A percentile compares a stretch with the other conserved stretches of the same genome.
These are phyloP conservation scores for Phytophthora cactorum DNA, from an alignment of 352 stramenopile genomes.

Conservation along the genomic window DNA sequence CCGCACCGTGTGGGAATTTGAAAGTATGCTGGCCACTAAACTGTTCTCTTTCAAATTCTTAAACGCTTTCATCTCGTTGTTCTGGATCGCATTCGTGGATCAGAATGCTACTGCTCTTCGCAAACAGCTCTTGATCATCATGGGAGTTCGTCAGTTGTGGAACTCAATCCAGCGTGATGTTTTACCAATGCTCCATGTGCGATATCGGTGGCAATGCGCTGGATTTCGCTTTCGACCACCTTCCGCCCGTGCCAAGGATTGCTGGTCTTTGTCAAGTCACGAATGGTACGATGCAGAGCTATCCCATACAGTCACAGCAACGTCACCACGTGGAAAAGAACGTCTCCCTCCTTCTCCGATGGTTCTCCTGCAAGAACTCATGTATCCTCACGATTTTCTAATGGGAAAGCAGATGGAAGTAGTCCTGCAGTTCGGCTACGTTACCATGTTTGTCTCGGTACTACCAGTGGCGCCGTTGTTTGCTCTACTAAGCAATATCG, in stretches of 20 bases:
- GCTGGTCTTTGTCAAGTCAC: constrained; percentile 33
- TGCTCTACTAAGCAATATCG: constrained; percentile 85
- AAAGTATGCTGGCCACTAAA: constrained; percentile 79
- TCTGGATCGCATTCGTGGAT: constrained; percentile 80
- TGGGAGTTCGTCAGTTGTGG: constrained; percentile 75
- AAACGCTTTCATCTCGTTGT: constrained; percentile 84
- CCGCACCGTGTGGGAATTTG: constrained; percentile 78
- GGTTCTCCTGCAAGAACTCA: constrained; percentile 73
- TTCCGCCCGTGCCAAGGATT: constrained; percentile 9
- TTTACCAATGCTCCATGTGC: constrained; percentile 58
- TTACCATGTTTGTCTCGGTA: constrained; percentile 94
- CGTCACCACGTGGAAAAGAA: constrained; percentile 3
- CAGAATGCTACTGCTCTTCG: constrained; percentile 51
- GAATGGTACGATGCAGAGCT: constrained; percentile 73
- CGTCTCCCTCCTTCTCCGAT: constrained; percentile 40
- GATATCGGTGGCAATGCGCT: constrained; percentile 44
- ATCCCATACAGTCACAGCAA: background rate
- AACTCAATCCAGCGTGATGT: constrained; percentile 63
- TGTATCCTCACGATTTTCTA: constrained; percentile 72
- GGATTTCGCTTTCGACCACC: constrained; percentile 44
- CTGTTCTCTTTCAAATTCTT: constrained; percentile 87
- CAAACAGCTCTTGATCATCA: constrained; percentile 75
- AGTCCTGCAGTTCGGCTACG: constrained; percentile 93
- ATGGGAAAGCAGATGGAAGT: constrained; percentile 85
- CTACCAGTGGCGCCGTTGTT: constrained; percentile 90